Evolutionary conservation across 139 green algal species (phyloP).

Genomic region (Micromonas pusilla): DNA sequence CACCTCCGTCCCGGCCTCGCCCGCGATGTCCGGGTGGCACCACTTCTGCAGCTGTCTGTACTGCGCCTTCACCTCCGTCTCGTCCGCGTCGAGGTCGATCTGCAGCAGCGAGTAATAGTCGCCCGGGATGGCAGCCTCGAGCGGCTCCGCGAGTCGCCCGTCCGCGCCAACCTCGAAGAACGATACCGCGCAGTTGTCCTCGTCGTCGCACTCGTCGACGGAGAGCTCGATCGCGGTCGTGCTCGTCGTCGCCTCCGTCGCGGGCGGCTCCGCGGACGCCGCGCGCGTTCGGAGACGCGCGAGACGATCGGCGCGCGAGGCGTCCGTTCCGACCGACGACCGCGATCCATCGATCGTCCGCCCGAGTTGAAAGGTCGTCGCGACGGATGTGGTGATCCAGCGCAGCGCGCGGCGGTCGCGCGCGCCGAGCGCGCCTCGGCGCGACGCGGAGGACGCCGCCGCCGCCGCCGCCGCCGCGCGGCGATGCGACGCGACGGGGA

Average conservation of each 20-base stretch:
- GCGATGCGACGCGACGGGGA: too few relatives aligned
- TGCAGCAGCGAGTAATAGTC: conserved; percentile 17
- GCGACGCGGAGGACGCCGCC: too few relatives aligned
- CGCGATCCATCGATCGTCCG: too few relatives aligned
- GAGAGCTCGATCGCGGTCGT: neutral
- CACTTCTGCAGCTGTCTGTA: conserved; percentile 25
- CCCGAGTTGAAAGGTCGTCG: too few relatives aligned
- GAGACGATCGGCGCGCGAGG: too few relatives aligned
- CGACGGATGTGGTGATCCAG: too few relatives aligned
- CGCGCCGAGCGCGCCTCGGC: too few relatives aligned
- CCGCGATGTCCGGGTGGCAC: conserved; percentile 44
- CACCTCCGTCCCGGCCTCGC: conserved; percentile 33
- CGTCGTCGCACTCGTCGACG: neutral
- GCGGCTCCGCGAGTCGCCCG: neutral
- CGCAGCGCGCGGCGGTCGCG: too few relatives aligned
- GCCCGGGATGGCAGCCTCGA: neutral
- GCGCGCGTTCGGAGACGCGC: too few relatives aligned
- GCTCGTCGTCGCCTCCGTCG: neutral
- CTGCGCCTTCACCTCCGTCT: conserved; percentile 25
- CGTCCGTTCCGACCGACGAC: too few relatives aligned
- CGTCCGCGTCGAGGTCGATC: neutral
- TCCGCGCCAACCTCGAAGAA: neutral
- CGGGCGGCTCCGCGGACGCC: too few relatives aligned
- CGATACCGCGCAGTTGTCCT: neutral
- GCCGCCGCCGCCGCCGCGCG: too few relatives aligned